Evolutionary conservation across 192 early-diverging fungal genomes (phyloP).

Genomic region (Rhizoclosmatium globosum): DNA sequence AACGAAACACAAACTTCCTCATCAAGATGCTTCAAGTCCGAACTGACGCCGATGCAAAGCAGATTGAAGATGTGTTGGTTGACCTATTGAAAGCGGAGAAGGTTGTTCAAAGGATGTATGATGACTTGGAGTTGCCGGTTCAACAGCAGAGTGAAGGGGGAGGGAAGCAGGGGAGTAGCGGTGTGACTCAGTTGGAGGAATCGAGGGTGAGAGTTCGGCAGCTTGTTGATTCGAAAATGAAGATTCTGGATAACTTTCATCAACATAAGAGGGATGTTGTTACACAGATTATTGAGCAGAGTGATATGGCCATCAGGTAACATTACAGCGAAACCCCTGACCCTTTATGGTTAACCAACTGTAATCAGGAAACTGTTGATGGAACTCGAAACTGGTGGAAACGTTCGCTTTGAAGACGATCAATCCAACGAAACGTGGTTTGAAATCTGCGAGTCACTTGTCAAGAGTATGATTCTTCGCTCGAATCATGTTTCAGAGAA

Average conservation of each 20-base stretch:
- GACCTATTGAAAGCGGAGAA: slow-evolving; percentile 39
- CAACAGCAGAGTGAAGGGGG: not conserved
- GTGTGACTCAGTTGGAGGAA: slow-evolving; percentile 32
- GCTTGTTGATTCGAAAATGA: slow-evolving; percentile 43
- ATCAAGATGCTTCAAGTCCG: slow-evolving; percentile 48
- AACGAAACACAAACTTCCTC: slow-evolving; percentile 66
- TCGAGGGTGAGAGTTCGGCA: slow-evolving; percentile 32
- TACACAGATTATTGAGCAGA: slow-evolving; percentile 50
- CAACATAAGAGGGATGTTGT: slow-evolving; percentile 45
- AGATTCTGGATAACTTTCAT: slow-evolving; percentile 39
- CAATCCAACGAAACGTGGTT: slow-evolving; percentile 59
- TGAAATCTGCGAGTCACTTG: slow-evolving; percentile 51
- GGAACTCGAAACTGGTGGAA: slow-evolving; percentile 71
- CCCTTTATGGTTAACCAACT: not conserved
- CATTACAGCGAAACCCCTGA: too few relatives aligned
- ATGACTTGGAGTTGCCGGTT: slow-evolving; percentile 41
- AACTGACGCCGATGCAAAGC: slow-evolving; percentile 26
- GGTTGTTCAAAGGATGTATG: slow-evolving; percentile 42
- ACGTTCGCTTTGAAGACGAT: slow-evolving; percentile 68
- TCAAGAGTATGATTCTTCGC: slow-evolving; percentile 53
- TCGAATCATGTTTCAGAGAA: slow-evolving; percentile 30
- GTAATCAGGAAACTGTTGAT: slow-evolving; percentile 55
- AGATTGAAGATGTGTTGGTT: slow-evolving; percentile 42
- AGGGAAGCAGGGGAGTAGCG: not conserved
- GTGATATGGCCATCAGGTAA: slow-evolving; percentile 60